A percentile compares a stretch with the other conserved stretches of the same genome.
Conservation (phyloP, 2,329 filamentous ascomycete genomes). For the Hymenotorrendiella dingleyae region DNA sequence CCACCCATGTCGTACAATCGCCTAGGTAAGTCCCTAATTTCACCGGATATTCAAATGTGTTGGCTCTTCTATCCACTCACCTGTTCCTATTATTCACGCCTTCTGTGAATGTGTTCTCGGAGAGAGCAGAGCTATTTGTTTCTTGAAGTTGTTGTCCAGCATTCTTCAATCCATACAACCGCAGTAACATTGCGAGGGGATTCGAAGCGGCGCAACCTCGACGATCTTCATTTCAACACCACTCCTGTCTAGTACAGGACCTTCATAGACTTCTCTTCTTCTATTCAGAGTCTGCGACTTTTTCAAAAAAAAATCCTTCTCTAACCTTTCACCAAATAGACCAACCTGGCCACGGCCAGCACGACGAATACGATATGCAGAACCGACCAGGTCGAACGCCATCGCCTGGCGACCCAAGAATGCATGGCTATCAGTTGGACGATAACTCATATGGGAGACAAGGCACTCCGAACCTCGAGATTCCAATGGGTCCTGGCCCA, state of each 20-base stretch:
- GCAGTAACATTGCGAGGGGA: background rate
- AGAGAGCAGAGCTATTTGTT: no score
- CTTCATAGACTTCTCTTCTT: constrained; percentile 5
- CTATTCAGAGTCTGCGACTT: constrained; percentile 14
- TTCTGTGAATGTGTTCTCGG: constrained; percentile 10
- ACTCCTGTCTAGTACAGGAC: constrained; percentile 24
- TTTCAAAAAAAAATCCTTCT: constrained; percentile 10
- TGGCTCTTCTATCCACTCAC: constrained; percentile 8
- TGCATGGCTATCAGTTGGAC: constrained; percentile 74
- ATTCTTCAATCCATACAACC: constrained; percentile 3
- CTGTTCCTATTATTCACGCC: constrained; percentile 2
- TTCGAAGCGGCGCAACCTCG: background rate
- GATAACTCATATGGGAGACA: constrained; percentile 40
- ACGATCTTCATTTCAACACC: background rate
- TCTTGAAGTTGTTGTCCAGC: no score
- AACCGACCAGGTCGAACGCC: constrained; percentile 56
- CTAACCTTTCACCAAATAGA: constrained; percentile 22
- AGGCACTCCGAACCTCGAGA: constrained; percentile 52
- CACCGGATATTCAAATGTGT: no score
- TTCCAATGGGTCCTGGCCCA: constrained; percentile 62
- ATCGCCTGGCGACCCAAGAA: constrained; percentile 69
- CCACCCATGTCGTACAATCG: constrained; percentile 65
- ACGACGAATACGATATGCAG: constrained; percentile 60
- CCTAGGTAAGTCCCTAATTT: constrained; percentile 51
- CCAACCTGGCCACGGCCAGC: constrained; percentile 32